phyloP scores from a whole-genome alignment of 2,329 filamentous ascomycete genomes.

The Penicillium thymicola region DNA sequence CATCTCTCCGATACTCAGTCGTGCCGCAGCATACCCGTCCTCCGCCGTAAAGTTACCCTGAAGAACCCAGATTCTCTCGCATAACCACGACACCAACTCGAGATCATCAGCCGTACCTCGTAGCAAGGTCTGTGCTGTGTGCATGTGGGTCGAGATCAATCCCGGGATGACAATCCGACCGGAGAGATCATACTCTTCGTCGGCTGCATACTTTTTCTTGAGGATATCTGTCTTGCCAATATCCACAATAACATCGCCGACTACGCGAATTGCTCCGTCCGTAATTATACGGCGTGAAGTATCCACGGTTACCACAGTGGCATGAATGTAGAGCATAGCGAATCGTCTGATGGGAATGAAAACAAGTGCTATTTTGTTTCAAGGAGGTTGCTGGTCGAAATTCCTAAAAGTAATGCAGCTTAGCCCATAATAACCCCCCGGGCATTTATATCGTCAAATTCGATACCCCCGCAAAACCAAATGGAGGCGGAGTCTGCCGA shows the following conservation, averaged over 20 bases:
- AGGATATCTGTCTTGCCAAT: slow-evolving; percentile 44
- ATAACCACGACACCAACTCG: slow-evolving; percentile 51
- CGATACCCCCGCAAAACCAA: neutral
- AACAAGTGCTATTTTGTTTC: too few relatives aligned
- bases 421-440: too few relatives aligned
- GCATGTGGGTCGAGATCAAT: slow-evolving; percentile 51
- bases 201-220: slow-evolving; percentile 27
- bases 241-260: slow-evolving; percentile 40
- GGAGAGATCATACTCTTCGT: slow-evolving; percentile 34
- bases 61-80: slow-evolving; percentile 51
- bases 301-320: slow-evolving; percentile 54
- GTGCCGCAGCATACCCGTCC: slow-evolving; percentile 50
- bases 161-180: slow-evolving; percentile 50
- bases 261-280: slow-evolving; percentile 47
- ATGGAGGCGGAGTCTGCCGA: neutral
- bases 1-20: slow-evolving; percentile 52
- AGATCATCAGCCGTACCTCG: slow-evolving; percentile 51
- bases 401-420: too few relatives aligned
- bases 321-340: slow-evolving; percentile 47
- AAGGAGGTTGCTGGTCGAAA: neutral
- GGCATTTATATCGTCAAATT: neutral
- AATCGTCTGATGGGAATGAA: neutral
- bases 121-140: slow-evolving; percentile 48
- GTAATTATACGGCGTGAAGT: slow-evolving; percentile 44
- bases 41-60: slow-evolving; percentile 46